Evolutionary conservation across 2,329 filamentous ascomycete species (phyloP), one percentile per base, ranked within the genome.

Genomic region (Microdochium nivale): DNA sequence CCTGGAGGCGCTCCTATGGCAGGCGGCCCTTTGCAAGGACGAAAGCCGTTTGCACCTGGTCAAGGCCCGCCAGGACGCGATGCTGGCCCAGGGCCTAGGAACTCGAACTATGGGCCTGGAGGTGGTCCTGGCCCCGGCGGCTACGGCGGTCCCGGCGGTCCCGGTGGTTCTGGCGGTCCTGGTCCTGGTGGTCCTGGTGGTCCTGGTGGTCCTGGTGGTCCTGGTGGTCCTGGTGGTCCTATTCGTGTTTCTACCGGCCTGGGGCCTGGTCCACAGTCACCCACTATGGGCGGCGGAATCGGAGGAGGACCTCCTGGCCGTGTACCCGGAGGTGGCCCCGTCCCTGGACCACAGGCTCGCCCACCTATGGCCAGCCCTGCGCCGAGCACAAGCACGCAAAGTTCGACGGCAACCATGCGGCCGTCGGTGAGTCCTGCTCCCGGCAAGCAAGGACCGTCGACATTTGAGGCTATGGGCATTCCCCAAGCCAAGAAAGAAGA

Each of bases 401-500:
- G 59, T 60, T 53, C 62, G 3, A 60, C 64, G 43, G 59, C 67
- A 21, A 23, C 40, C 3, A 44, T 44, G 58, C 51, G 58, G 23
- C 59, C 63, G n/a, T 59, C 67, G 44, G 67, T 69, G n/a, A 66
- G 69, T 16, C 19, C 40, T 21, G 19, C 40, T 23, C 68, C 72
- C 7, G 62, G 70, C 21, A 66, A 70, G 55, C 88, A 90, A 64
- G 94, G 92, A 11, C 92, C 94, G 1, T 89, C 94, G 61, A 97
- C 94, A 0, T 99, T 99, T 67, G 92, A 96, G 65, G 91, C 95
- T 65, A 99, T 99, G 94, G 94, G 94, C 37, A 92, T 99, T 60
- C 89, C 90, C 7, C 80, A 84, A 61, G 84, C 78, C 48, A 91
- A 94, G 69, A 80, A 85, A 55, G 88, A 96, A n/a, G 81, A 81